phyloP scores from a whole-genome alignment of 495 filamentous ascomycete species.

The Rusavskia elegans region DNA sequence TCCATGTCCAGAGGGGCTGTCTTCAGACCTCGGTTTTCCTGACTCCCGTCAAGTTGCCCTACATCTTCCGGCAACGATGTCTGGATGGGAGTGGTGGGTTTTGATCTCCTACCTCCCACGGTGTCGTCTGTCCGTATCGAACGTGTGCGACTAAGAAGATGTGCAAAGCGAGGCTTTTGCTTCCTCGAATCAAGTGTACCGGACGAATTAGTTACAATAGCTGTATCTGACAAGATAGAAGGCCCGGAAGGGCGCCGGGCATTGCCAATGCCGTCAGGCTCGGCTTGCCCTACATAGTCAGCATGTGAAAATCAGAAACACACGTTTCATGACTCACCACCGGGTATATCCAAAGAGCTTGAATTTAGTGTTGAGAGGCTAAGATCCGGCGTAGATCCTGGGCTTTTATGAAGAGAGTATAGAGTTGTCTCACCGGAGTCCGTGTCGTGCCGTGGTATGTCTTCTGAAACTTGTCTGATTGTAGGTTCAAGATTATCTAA shows the following conservation, averaged over 20 bases:
- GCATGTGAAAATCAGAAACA: not conserved
- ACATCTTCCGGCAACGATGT: conserved; percentile 4
- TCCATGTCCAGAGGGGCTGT: conserved; percentile 44
- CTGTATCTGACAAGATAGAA: conserved; percentile 4
- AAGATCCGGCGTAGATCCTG: conserved; percentile 19
- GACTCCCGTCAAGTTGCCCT: not conserved
- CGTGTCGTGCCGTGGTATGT: conserved; percentile 7
- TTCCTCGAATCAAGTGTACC: conserved; percentile 18
- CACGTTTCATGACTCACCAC: not conserved
- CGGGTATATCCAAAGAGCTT: not conserved
- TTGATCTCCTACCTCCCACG: conserved; percentile 22
- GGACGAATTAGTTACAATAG: conserved; percentile 1
- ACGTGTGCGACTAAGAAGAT: conserved; percentile 48
- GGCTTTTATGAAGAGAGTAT: conserved; percentile 16
- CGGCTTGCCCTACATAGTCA: not conserved
- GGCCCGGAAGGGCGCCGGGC: conserved; percentile 5
- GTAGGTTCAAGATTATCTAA: conserved; percentile 15
- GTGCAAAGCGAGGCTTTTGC: conserved; percentile 34
- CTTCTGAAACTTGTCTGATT: conserved; percentile 14
- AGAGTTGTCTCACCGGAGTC: conserved; percentile 2
- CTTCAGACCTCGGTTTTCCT: conserved; percentile 19
- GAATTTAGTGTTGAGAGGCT: conserved; percentile 10
- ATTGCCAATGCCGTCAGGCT: not conserved
- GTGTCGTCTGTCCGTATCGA: conserved; percentile 43
- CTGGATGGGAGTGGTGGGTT: conserved; percentile 10